phyloP scores from a whole-genome alignment of 805 yeast species.

The Lipomyces sp. region DNA sequence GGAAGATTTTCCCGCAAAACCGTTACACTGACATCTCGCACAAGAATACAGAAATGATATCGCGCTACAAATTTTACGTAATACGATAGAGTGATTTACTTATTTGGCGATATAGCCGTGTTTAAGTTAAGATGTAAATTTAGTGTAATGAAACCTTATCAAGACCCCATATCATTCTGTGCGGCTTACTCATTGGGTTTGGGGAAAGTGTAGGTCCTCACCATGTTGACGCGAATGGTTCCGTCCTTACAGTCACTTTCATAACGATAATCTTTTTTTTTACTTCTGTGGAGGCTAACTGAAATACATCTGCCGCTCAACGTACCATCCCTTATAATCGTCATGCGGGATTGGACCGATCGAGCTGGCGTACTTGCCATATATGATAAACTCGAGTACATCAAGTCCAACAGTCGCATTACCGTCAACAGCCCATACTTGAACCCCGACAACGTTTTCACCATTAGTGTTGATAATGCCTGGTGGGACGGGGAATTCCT shows the following conservation, averaged over 20 bases:
- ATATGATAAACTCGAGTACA: slow-evolving; percentile 22
- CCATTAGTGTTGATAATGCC: slow-evolving; percentile 28
- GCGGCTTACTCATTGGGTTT: not conserved
- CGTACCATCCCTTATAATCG: slow-evolving; percentile 25
- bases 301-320: slow-evolving; percentile 17
- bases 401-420: slow-evolving; percentile 22
- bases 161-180: not conserved
- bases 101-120: too few relatives aligned
- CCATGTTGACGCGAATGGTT: too few relatives aligned
- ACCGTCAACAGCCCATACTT: slow-evolving; percentile 25
- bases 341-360: slow-evolving; percentile 25
- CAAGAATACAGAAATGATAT: too few relatives aligned
- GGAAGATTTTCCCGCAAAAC: too few relatives aligned
- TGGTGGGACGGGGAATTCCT: slow-evolving; percentile 32
- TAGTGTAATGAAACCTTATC: too few relatives aligned
- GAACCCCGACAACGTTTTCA: slow-evolving; percentile 20
- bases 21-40: too few relatives aligned
- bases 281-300: not conserved
- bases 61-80: too few relatives aligned
- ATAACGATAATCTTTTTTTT: not conserved
- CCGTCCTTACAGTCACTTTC: not conserved
- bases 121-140: too few relatives aligned
- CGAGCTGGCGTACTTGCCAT: slow-evolving; percentile 19
- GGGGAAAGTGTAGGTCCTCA: too few relatives aligned
- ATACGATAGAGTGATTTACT: too few relatives aligned